phyloP scores from a whole-genome alignment of 768 basidiomycete genomes.

The Tephrocybe sp. region DNA sequence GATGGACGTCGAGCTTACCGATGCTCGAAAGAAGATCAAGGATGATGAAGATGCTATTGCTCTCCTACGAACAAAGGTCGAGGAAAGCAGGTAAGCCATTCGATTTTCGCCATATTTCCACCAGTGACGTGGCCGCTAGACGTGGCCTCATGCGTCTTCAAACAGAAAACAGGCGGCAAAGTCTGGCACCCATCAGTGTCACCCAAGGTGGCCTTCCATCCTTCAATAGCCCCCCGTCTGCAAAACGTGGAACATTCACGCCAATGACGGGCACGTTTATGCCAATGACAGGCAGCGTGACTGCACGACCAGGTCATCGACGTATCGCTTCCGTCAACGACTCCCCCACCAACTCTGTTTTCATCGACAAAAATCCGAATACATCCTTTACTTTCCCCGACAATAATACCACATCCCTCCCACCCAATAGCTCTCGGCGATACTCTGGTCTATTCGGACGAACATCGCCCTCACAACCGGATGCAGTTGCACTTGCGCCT shows the following conservation, averaged over 20 bases:
- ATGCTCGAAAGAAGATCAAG: conserved; percentile 48
- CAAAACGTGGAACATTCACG: conserved; percentile 75
- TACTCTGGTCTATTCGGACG: conserved; percentile 57
- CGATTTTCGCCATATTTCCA: not conserved
- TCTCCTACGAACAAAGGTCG: conserved; percentile 79
- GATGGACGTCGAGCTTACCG: conserved; percentile 57
- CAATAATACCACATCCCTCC: conserved; percentile 19
- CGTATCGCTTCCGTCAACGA: conserved; percentile 79
- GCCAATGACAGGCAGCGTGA: conserved; percentile 60
- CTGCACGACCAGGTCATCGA: conserved; percentile 53
- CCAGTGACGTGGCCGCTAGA: conserved; percentile 34
- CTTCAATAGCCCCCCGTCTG: conserved; percentile 47
- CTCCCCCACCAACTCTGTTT: conserved; percentile 38
- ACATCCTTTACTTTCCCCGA: conserved; percentile 36
- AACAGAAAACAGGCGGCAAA: conserved; percentile 69
- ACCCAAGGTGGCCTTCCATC: conserved; percentile 44
- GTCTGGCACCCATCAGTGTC: conserved; percentile 55
- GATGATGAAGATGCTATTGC: conserved; percentile 80
- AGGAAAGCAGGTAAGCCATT: conserved; percentile 72
- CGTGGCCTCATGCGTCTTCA: conserved; percentile 88
- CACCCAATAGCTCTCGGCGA: conserved; percentile 33
- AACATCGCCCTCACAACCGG: conserved; percentile 41
- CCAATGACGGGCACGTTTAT: conserved; percentile 75
- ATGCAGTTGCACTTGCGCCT: conserved; percentile 15
- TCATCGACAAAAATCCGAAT: conserved; percentile 35